Conservation (phyloP, 2,329 filamentous ascomycete species). For the Purpureocillium lavendulum region DNA sequence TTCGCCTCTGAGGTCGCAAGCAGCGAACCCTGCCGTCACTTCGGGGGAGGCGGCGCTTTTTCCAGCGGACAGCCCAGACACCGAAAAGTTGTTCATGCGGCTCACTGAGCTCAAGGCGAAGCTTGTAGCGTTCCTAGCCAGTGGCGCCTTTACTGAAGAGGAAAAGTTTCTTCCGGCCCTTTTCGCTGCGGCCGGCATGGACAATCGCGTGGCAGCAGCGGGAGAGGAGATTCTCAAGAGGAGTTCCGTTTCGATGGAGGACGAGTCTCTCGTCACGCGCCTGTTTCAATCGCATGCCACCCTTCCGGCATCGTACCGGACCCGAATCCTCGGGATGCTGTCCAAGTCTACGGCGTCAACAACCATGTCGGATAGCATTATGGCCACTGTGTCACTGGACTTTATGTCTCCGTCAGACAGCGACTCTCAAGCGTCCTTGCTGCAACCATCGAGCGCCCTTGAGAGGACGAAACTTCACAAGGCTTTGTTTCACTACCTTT, state of each 20-base stretch:
- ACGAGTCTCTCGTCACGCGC: conserved; percentile 49
- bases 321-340: conserved; percentile 66
- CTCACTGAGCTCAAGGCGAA: conserved; percentile 42
- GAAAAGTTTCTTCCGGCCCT: conserved; percentile 80
- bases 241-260: conserved; percentile 65
- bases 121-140: conserved; percentile 65
- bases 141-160: conserved; percentile 74
- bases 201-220: conserved; percentile 73
- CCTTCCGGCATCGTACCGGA: conserved; percentile 65
- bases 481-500: conserved; percentile 77
- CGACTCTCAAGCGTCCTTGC: neutral
- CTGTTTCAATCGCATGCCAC: conserved; percentile 68
- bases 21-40: conserved; percentile 24
- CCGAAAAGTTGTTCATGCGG: conserved; percentile 46
- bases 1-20: conserved; percentile 18
- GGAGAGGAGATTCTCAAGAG: conserved; percentile 86
- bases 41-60: conserved; percentile 20
- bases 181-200: conserved; percentile 73
- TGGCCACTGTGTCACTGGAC: conserved; percentile 60
- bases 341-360: conserved; percentile 71
- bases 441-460: conserved; percentile 44
- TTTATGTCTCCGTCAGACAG: conserved; percentile 31
- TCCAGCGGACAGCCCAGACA: conserved; percentile 37
- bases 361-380: conserved; percentile 57
- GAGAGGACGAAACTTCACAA: conserved; percentile 74